Evolutionary conservation across 257 asterid genomes (phyloP), one percentile per base, ranked within the genome.

Genomic region (Cinchona pubescens): DNA sequence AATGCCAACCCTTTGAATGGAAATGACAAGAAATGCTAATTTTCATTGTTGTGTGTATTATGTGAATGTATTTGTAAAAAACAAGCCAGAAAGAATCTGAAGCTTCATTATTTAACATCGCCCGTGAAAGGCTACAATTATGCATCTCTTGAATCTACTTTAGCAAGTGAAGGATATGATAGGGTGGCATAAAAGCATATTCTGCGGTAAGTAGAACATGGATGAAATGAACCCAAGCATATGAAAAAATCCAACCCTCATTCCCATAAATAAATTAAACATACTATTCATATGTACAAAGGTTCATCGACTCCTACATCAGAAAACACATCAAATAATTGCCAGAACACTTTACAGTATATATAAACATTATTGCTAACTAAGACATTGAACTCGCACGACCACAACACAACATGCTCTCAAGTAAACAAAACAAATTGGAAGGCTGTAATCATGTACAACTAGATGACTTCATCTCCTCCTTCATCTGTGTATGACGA

Each of bases 231-330:
- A 1, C 5, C 30, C 14, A 1, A 12, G 49, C 2, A 2, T 0
- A 71, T 12, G 1, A 53, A 55, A 23, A 49, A 35, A 12, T 49
- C 18, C 7, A 35, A 2, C 56, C 46, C 34, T 37, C 55, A 49
- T 34, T 49, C 12, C 32, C 15, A n/a, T 6, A 12, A 30, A 38
- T 53, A 3, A 71, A 66, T 15, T 66, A 3, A 58, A 59, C 43
- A 73, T n/a, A 14, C 56, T 38, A 32, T 27, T 74, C 32, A 27
- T 56, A 75, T 75, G 35, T 37, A 75, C 79, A 65, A 15, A 32
- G 25, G 3, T 32, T 7, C 69, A 62, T 38, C 46, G 42, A 25
- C 1, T 35, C 76, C 32, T 16, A 38, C 2, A 55, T 1, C 27
- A n/a, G 67, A 23, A 37, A 55, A 14, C 5, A 14, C 2, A 35